These are phyloP conservation scores for Aphanomyces euteiches DNA, from an alignment of 352 stramenopile genomes.

Conservation along the genomic window DNA sequence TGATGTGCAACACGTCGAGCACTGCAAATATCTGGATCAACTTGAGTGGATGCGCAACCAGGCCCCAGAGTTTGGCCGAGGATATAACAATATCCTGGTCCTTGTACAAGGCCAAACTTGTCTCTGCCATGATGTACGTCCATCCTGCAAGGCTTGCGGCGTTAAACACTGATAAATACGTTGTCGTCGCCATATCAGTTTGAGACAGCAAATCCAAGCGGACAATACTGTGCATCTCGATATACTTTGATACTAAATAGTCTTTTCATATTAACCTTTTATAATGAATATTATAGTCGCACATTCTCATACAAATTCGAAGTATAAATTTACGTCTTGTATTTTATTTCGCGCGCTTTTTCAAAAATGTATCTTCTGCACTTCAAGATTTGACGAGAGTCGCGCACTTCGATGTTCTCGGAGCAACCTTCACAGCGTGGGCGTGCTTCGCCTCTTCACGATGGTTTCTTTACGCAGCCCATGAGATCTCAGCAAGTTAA, in stretches of 20 bases:
- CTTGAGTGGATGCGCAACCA: constrained; percentile 56
- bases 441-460: not conserved
- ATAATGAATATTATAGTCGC: not conserved
- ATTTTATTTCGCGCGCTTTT: not conserved
- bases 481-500: no score
- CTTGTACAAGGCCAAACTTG: constrained; percentile 40
- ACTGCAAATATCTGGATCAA: constrained; percentile 92
- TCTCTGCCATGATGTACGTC: constrained; percentile 68
- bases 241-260: not conserved
- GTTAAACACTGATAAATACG: constrained; percentile 76
- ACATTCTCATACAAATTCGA: no score
- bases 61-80: constrained; percentile 49
- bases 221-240: no score
- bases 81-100: constrained; percentile 52
- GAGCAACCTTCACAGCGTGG: not conserved
- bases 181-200: constrained; percentile 18
- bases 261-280: not conserved
- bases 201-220: no score
- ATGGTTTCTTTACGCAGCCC: not conserved
- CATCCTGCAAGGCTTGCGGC: constrained; percentile 57
- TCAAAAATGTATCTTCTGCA: not conserved
- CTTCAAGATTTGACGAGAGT: not conserved
- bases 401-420: not conserved
- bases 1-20: constrained; percentile 95
- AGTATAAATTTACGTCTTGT: no score